A percentile compares a stretch with the other conserved stretches of the same genome.
Evolutionary conservation across 2,329 filamentous ascomycete species (phyloP).

Genomic region (Aureobasidium sp.): DNA sequence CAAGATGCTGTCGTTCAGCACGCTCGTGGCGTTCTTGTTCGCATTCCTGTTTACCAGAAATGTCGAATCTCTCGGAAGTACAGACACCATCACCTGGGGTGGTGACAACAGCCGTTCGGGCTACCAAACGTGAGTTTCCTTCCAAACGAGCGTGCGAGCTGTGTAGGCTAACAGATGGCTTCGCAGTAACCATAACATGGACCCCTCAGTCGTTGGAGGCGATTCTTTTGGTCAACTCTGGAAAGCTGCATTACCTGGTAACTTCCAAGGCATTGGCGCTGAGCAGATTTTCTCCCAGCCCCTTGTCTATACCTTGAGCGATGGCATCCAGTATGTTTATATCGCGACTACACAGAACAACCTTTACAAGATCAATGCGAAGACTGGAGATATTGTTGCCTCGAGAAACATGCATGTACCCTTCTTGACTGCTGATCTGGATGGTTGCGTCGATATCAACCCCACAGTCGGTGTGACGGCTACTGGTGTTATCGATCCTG

Average conservation of each 20-base stretch:
- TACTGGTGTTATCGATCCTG: conserved; percentile 58
- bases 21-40: background rate
- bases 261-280: conserved; percentile 50
- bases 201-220: conserved; percentile 63
- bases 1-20: too few relatives aligned
- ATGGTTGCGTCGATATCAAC: conserved; percentile 55
- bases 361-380: conserved; percentile 63
- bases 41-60: background rate
- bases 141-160: too few relatives aligned
- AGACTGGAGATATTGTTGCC: conserved; percentile 25
- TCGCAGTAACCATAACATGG: conserved; percentile 65
- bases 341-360: conserved; percentile 66
- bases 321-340: conserved; percentile 49
- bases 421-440: conserved; percentile 52
- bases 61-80: conserved; percentile 29
- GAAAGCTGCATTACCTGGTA: conserved; percentile 57
- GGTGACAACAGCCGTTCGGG: conserved; percentile 40
- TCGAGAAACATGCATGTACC: conserved; percentile 55
- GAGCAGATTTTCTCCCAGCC: conserved; percentile 63
- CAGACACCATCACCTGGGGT: conserved; percentile 67
- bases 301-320: conserved; percentile 56
- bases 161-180: background rate
- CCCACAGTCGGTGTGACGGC: conserved; percentile 54
- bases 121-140: conserved; percentile 22
- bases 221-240: conserved; percentile 63